Percentiles rank a stretch among this genome's conserved stretches.
Evolutionary conservation across 345 rosid species (phyloP).

Genomic region (Populus nigra): DNA sequence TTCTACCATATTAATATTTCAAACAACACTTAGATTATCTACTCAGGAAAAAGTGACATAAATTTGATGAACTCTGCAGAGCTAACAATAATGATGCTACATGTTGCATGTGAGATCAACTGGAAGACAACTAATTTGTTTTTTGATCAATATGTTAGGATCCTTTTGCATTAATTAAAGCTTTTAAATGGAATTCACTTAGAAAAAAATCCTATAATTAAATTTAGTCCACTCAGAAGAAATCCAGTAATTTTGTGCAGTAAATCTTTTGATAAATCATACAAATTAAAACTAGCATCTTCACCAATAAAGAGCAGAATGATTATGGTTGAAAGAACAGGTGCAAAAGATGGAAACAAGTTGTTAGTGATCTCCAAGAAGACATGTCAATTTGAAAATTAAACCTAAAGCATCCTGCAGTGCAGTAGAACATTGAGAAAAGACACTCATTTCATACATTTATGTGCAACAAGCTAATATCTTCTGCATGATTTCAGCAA

Average conservation of each 20-base stretch:
- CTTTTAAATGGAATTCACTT: not conserved
- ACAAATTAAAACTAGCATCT: not conserved
- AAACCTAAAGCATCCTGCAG: not conserved
- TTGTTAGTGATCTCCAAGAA: not conserved
- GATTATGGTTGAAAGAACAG: not conserved
- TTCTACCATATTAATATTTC: no score
- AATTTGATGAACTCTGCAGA: not conserved
- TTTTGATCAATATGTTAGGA: not conserved
- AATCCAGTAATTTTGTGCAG: not conserved
- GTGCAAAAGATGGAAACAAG: constrained; percentile 2
- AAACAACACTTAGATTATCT: no score
- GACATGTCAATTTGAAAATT: not conserved
- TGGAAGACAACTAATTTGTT: not conserved
- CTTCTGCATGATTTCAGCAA: not conserved
- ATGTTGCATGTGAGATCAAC: not conserved
- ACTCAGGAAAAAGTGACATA: not conserved
- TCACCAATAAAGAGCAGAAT: not conserved
- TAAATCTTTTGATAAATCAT: not conserved
- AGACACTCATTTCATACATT: not conserved
- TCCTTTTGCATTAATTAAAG: not conserved
- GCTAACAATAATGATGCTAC: not conserved
- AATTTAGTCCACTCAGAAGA: not conserved
- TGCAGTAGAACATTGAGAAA: not conserved
- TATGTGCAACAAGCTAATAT: not conserved
- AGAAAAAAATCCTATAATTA: not conserved